These are phyloP conservation scores for Nakazawaea ambrosiae DNA, from an alignment of 805 yeast species.

Conservation along the genomic window DNA sequence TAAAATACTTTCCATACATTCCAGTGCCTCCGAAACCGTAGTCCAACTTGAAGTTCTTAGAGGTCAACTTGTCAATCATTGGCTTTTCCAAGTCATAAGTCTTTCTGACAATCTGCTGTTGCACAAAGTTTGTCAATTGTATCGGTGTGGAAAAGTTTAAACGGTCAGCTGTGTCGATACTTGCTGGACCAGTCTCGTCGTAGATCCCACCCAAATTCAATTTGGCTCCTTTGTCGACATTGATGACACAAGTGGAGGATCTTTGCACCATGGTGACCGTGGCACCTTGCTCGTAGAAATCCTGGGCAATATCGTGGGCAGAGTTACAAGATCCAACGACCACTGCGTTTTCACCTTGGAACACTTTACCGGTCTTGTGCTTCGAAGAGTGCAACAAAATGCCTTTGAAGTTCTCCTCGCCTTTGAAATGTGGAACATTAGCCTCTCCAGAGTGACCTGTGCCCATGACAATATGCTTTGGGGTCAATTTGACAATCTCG, in stretches of 20 bases:
- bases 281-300: constrained; percentile 37
- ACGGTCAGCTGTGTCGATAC: constrained; percentile 32
- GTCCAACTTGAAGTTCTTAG: constrained; percentile 33
- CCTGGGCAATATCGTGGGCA: constrained; percentile 39
- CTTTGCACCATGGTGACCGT: constrained; percentile 37
- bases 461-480: constrained; percentile 33
- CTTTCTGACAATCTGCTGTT: constrained; percentile 30
- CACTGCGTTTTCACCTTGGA: constrained; percentile 33
- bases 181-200: constrained; percentile 28
- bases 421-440: constrained; percentile 32
- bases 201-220: constrained; percentile 25
- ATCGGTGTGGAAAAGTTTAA: constrained; percentile 28
- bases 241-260: constrained; percentile 36
- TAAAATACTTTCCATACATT: constrained; percentile 29
- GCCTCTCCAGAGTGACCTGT: constrained; percentile 43
- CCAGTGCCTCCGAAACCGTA: constrained; percentile 38
- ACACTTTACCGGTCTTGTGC: constrained; percentile 33
- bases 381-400: constrained; percentile 34
- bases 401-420: constrained; percentile 30
- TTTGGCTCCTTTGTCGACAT: constrained; percentile 26
- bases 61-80: constrained; percentile 23
- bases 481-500: constrained; percentile 19
- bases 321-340: constrained; percentile 41
- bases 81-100: constrained; percentile 26
- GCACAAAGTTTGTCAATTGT: constrained; percentile 24